Evolutionary conservation across 139 green algal species (phyloP).

Genomic region (Volvox africanus): DNA sequence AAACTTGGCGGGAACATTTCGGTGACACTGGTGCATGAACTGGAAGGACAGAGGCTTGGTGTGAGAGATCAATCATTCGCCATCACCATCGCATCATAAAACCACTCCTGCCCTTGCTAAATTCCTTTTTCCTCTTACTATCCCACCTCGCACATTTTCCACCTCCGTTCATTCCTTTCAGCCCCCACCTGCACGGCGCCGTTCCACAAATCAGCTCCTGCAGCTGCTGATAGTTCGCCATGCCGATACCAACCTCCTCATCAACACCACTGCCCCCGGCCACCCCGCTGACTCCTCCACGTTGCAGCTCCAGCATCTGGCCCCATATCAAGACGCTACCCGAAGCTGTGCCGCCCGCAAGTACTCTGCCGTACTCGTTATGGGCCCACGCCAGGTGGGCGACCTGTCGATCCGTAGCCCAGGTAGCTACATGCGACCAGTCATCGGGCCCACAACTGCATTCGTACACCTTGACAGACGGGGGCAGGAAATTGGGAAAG

Average conservation of each 20-base stretch:
- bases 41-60: no score
- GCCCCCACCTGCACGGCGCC: slow-evolving; percentile 33
- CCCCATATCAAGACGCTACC: slow-evolving; percentile 53
- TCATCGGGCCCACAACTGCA: neutral
- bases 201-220: slow-evolving; percentile 34
- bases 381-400: slow-evolving; percentile 55
- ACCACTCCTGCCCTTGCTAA: no score
- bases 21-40: no score
- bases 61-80: no score
- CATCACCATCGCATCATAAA: no score
- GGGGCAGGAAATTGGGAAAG: no score
- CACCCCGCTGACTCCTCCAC: neutral
- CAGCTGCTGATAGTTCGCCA: slow-evolving; percentile 10
- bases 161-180: no score
- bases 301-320: slow-evolving; percentile 23
- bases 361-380: slow-evolving; percentile 50
- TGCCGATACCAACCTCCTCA: neutral
- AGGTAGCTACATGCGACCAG: slow-evolving; percentile 21
- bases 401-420: slow-evolving; percentile 7
- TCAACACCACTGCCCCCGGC: neutral
- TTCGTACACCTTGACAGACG: slow-evolving; percentile 2
- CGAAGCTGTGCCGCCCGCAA: slow-evolving; percentile 41
- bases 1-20: no score
- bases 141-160: no score
- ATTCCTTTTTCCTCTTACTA: no score